phyloP scores from a whole-genome alignment of 495 filamentous ascomycete species.

The Podospora fimiseda region DNA sequence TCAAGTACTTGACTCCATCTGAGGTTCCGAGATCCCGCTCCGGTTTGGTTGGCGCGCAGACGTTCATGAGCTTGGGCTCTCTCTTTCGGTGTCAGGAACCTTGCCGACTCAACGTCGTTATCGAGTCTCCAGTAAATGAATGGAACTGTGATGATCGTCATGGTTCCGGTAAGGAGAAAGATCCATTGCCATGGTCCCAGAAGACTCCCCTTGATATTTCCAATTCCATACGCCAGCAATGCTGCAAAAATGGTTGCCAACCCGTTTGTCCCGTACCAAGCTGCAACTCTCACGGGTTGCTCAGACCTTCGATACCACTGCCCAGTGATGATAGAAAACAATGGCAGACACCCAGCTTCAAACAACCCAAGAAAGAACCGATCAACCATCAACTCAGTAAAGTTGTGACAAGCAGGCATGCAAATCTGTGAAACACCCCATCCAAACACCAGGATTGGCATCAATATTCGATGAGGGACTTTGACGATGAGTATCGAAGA shows the following conservation, averaged over 20 bases:
- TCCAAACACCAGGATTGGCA: slow-evolving; percentile 53
- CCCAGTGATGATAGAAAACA: slow-evolving; percentile 52
- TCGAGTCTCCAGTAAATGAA: slow-evolving; percentile 49
- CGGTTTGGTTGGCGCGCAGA: slow-evolving; percentile 49
- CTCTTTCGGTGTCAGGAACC: slow-evolving; percentile 48
- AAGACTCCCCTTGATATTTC: slow-evolving; percentile 45
- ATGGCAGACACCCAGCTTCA: slow-evolving; percentile 55
- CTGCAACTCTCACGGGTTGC: slow-evolving; percentile 53
- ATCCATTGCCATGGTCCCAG: slow-evolving; percentile 61
- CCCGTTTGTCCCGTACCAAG: slow-evolving; percentile 63
- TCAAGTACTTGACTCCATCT: slow-evolving; percentile 42
- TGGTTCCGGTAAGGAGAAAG: slow-evolving; percentile 53
- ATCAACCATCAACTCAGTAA: slow-evolving; percentile 43
- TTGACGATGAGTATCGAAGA: slow-evolving; percentile 60
- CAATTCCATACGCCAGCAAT: slow-evolving; percentile 54
- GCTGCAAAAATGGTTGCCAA: slow-evolving; percentile 58
- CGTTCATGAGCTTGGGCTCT: slow-evolving; percentile 39
- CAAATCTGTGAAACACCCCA: slow-evolving; percentile 56
- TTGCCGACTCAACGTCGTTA: slow-evolving; percentile 45
- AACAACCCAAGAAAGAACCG: slow-evolving; percentile 59
- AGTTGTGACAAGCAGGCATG: slow-evolving; percentile 49
- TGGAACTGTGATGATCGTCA: slow-evolving; percentile 48
- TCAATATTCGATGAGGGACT: slow-evolving; percentile 57
- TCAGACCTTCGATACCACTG: slow-evolving; percentile 61
- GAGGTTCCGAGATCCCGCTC: slow-evolving; percentile 49